A percentile compares a stretch with the other conserved stretches of the same genome.
phyloP scores from a whole-genome alignment of 176 grass and related monocot genomes.

The Musa itinerans region DNA sequence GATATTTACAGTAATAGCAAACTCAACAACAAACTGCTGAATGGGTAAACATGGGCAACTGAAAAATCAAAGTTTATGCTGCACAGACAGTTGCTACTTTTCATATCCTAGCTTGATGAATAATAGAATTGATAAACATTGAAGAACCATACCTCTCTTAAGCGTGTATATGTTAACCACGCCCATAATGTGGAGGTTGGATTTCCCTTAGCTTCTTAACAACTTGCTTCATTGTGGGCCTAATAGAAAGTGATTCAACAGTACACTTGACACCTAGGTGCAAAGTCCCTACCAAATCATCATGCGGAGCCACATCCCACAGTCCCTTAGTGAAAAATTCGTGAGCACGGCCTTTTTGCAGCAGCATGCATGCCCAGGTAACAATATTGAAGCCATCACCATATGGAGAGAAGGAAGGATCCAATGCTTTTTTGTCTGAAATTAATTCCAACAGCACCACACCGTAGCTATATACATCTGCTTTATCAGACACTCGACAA shows the following conservation, averaged over 20 bases:
- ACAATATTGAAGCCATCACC: conserved; percentile 98
- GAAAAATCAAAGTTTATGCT: not conserved
- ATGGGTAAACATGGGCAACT: not conserved
- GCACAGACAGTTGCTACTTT: not conserved
- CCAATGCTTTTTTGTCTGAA: conserved; percentile 84
- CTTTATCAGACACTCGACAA: conserved; percentile 95
- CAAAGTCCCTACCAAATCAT: conserved; percentile 82
- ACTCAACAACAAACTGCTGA: not conserved
- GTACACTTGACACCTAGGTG: conserved; percentile 91
- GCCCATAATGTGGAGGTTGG: conserved; percentile 41
- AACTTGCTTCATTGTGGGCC: conserved; percentile 97
- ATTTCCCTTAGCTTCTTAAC: conserved; percentile 74
- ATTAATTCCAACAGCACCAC: conserved; percentile 89
- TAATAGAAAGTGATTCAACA: conserved; percentile 66
- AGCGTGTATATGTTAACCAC: not conserved
- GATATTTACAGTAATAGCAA: not conserved
- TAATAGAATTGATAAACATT: too few relatives aligned
- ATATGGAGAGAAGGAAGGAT: conserved; percentile 92
- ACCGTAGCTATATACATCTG: conserved; percentile 94
- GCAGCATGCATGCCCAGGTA: conserved; percentile 87
- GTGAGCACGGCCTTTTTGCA: conserved; percentile 68
- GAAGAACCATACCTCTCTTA: not conserved
- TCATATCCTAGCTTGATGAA: not conserved
- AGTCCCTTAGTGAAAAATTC: conserved; percentile 95
- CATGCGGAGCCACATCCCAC: conserved; percentile 79